Conservation (phyloP, 192 early-diverging fungal species). For the Entophlyctis luteolus region DNA sequence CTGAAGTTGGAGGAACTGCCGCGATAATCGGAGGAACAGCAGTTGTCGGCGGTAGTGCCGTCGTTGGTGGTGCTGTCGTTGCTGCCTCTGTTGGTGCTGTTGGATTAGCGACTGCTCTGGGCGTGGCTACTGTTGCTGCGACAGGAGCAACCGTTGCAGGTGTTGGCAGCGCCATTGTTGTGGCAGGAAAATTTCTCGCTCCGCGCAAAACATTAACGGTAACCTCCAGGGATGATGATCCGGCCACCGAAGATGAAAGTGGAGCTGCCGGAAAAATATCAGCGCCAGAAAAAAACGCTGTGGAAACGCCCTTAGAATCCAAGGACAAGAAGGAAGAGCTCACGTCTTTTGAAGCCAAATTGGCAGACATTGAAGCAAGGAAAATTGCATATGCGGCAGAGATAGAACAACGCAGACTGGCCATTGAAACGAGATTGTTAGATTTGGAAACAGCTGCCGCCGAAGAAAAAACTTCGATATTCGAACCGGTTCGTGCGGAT, state of each 20-base stretch:
- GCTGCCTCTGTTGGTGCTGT: not conserved
- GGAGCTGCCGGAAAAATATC: not conserved
- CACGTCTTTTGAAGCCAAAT: not conserved
- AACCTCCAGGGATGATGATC: not conserved
- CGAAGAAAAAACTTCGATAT: not conserved
- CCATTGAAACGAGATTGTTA: not conserved
- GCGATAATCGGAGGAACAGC: not conserved
- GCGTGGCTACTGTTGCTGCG: slow-evolving; percentile 13
- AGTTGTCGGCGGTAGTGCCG: not conserved
- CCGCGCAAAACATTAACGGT: not conserved
- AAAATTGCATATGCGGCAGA: not conserved
- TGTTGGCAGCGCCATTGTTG: not conserved
- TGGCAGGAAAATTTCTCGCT: not conserved
- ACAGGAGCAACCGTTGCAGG: not conserved
- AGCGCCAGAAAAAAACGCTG: not conserved
- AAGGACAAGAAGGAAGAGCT: not conserved
- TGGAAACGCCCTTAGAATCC: not conserved
- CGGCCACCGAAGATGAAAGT: not conserved
- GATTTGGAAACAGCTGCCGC: not conserved
- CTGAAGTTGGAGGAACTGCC: not conserved
- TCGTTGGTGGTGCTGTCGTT: not conserved
- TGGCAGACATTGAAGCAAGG: not conserved
- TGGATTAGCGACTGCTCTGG: not conserved
- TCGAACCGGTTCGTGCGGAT: too few relatives aligned
- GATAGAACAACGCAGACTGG: not conserved